Conservation (phyloP, 1,139 yeast species). For the Candida pseudocylindracea region DNA sequence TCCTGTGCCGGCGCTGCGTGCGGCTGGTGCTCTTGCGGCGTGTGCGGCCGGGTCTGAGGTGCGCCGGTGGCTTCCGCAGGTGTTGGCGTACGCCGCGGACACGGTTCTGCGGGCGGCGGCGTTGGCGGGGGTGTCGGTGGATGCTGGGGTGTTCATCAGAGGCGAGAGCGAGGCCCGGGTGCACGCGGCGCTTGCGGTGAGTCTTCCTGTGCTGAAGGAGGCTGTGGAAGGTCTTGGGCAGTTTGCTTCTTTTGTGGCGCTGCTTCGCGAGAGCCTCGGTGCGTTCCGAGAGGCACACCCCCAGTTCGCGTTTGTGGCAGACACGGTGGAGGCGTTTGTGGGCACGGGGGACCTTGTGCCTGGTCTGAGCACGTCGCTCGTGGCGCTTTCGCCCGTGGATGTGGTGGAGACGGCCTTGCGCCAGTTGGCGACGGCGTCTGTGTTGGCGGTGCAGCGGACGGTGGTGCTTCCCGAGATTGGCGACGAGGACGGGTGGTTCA, state of each 20-base stretch:
- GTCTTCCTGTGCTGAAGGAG: background rate
- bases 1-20: constrained; percentile 5
- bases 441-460: constrained; percentile 49
- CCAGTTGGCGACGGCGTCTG: constrained; percentile 25
- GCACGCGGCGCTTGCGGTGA: background rate
- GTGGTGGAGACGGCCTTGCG: constrained; percentile 25
- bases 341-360: constrained; percentile 5
- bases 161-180: background rate
- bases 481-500: constrained; percentile 49
- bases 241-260: background rate
- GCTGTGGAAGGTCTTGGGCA: background rate
- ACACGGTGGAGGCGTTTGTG: constrained; percentile 19
- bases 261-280: background rate
- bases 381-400: constrained; percentile 8
- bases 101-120: background rate
- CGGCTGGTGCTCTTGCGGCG: constrained; percentile 6
- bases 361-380: constrained; percentile 8
- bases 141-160: background rate
- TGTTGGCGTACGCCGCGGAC: constrained; percentile 21
- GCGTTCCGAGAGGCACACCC: constrained; percentile 3
- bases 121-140: background rate
- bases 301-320: constrained; percentile 20
- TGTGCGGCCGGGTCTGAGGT: constrained; percentile 5
- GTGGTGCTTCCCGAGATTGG: constrained; percentile 15
- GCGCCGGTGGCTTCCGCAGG: constrained; percentile 20